phyloP scores from a whole-genome alignment of 2,329 filamentous ascomycete species.

The Xylaria sp. region DNA sequence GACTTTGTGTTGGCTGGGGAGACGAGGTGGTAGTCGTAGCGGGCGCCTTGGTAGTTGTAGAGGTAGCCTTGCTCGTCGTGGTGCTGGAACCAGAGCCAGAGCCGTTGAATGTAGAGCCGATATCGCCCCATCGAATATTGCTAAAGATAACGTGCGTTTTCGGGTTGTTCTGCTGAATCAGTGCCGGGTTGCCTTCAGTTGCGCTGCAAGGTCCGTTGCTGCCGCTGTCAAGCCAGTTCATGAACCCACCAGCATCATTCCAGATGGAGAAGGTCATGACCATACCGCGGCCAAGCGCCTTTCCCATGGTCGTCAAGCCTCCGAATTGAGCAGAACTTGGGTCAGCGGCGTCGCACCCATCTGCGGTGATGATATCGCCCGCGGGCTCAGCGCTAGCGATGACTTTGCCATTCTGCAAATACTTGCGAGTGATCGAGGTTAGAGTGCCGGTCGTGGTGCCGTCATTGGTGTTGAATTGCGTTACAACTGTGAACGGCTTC shows the following conservation, averaged over 20 bases:
- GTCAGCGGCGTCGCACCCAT: constrained; percentile 40
- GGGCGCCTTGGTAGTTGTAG: constrained; percentile 4
- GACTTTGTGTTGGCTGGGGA: constrained; percentile 13
- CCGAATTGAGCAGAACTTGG: constrained; percentile 48
- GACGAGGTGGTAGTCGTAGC: constrained; percentile 13
- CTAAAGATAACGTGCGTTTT: constrained; percentile 44
- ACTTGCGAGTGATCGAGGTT: constrained; percentile 59
- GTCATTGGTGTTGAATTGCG: constrained; percentile 43
- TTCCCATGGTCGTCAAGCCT: constrained; percentile 54
- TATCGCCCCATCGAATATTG: constrained; percentile 46
- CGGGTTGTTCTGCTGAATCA: constrained; percentile 38
- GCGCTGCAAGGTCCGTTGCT: constrained; percentile 63
- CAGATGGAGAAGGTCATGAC: constrained; percentile 65
- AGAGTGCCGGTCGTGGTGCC: constrained; percentile 45
- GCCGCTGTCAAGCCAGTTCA: constrained; percentile 66
- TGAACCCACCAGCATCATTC: constrained; percentile 63
- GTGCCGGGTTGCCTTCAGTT: constrained; percentile 61
- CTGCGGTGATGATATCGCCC: constrained; percentile 42
- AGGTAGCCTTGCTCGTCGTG: constrained; percentile 5
- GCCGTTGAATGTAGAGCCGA: constrained; percentile 39
- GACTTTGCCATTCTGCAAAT: constrained; percentile 59
- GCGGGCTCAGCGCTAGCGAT: constrained; percentile 53
- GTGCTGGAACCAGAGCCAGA: constrained; percentile 2
- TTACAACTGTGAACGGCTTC: constrained; percentile 45
- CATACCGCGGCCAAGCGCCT: constrained; percentile 60